Base-by-base conservation (phyloP, 2,329 filamentous ascomycete species). In the Fusarium devonianum region DNA sequence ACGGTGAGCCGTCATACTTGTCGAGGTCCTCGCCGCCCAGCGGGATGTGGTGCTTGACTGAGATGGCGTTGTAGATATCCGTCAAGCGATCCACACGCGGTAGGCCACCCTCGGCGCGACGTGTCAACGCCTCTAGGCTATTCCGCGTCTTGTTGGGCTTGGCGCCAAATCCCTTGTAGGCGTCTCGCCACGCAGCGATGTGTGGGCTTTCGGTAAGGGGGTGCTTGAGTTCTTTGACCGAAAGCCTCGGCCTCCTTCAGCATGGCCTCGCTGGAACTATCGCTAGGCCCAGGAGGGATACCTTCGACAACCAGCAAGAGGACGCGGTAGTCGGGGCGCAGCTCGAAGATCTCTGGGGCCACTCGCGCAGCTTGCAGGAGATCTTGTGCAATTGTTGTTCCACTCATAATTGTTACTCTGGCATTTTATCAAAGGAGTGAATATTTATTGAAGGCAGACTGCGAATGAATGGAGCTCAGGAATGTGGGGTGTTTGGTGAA, bases 41-140 rank as follows among this genome's bases (percentile, higher is more conserved):
- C 3, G 55, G 58, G 8, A 60, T 47, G 17, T 58, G 55, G 13
- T 58, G 47, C 33, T 60, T 60, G 41, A 58, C 49, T 2, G 57
- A 60, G 13, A 60, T 58, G 37, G 54, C 54, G 25, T 60, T 60
- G 54, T 60, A 60, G 13, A 60, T 58, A 38, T 60, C 57, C 2
- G 57, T 58, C 22, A 60, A 16, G 9, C 55, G 41, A 28, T 60
- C 58, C 18, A 60, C 54, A 3, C 54, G 54, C n/a, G 57, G 57
- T 11, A 58, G 35, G 4, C 54, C 51, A 5, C 21, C 42, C 23
- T 42, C 43, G 4, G 37, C 57, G 11, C 57, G 54, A 8, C 54
- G 57, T 10, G 57, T 60, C 5, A 60, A 19, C 5, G 51, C 46
- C 42, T 60, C 57, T 0, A 60, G 33, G 23, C 54, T 60, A 21